Conservation (phyloP, 441 rosid species). For the Breynia disticha region DNA sequence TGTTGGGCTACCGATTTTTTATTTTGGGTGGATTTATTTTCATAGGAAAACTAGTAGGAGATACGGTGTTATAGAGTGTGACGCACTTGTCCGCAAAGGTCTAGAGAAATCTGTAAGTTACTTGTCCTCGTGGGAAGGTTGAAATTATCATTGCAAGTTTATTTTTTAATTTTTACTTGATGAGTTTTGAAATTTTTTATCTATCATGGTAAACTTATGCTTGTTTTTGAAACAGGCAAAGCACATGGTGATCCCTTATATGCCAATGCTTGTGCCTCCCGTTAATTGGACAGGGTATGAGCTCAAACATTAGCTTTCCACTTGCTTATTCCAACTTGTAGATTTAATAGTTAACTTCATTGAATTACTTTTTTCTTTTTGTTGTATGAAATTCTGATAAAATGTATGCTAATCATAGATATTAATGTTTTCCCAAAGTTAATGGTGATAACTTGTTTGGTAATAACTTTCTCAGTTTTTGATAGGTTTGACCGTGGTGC, state of each 20-base stretch:
- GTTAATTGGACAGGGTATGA: constrained; percentile 85
- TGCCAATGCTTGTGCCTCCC: constrained; percentile 99
- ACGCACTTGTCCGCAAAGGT: constrained; percentile 71
- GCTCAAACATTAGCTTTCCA: background rate
- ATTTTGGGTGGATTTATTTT: constrained; percentile 7
- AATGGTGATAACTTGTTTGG: background rate
- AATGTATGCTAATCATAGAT: too few species aligned
- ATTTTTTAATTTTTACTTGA: background rate
- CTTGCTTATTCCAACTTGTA: too few species aligned
- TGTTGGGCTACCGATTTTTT: too few species aligned
- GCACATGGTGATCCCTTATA: constrained; percentile 93
- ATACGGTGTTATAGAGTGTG: constrained; percentile 91
- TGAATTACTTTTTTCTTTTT: too few species aligned
- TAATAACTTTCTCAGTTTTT: constrained; percentile 22
- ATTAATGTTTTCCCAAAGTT: background rate
- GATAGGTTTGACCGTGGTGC: constrained; percentile 81
- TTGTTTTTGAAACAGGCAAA: constrained; percentile 54
- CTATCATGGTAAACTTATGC: constrained; percentile 11
- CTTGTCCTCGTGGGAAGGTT: background rate
- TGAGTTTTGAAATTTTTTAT: constrained; percentile 1
- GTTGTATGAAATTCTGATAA: too few species aligned
- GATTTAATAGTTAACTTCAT: too few species aligned
- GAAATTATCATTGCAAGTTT: too few species aligned
- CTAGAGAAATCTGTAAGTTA: constrained; percentile 83
- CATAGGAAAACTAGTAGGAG: constrained; percentile 62